Percentiles rank a stretch among this genome's conserved stretches.
phyloP scores from a whole-genome alignment of 345 rosid genomes.

The Acer campestre region DNA sequence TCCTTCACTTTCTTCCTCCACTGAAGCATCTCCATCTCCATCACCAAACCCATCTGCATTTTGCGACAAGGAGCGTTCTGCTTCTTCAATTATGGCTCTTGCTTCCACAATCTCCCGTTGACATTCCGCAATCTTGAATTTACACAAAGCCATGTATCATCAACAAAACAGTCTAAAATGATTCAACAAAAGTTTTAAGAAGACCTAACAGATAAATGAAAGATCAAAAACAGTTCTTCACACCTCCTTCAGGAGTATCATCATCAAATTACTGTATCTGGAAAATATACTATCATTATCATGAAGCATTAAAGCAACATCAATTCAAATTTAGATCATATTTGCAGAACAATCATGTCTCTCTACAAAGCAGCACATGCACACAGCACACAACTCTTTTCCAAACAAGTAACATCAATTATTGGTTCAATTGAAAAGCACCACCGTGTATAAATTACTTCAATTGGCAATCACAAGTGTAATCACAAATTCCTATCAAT shows the following conservation, averaged over 20 bases:
- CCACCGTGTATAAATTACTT: not conserved
- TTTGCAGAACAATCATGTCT: not conserved
- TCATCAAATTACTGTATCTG: not conserved
- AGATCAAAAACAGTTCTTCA: not conserved
- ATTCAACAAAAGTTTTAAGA: not conserved
- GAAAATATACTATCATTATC: not conserved
- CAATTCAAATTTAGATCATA: not conserved
- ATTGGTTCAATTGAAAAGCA: not conserved
- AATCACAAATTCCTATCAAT: not conserved
- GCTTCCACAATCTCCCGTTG: conserved; percentile 77
- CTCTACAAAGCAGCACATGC: not conserved
- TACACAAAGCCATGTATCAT: conserved; percentile 18
- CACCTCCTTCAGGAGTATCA: not conserved
- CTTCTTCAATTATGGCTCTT: conserved; percentile 75
- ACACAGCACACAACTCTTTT: not conserved
- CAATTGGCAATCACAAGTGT: not conserved
- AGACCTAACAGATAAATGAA: not conserved
- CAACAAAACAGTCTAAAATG: not conserved
- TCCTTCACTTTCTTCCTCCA: conserved; percentile 19
- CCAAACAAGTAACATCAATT: not conserved
- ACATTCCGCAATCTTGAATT: conserved; percentile 72
- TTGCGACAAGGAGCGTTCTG: conserved; percentile 53
- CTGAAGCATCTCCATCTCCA: conserved; percentile 8
- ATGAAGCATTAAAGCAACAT: conserved; percentile 7
- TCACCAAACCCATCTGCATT: conserved; percentile 16